Percentiles rank a stretch among this genome's conserved stretches.
Conservation (phyloP, 768 basidiomycete species). For the Rickenella mellea region DNA sequence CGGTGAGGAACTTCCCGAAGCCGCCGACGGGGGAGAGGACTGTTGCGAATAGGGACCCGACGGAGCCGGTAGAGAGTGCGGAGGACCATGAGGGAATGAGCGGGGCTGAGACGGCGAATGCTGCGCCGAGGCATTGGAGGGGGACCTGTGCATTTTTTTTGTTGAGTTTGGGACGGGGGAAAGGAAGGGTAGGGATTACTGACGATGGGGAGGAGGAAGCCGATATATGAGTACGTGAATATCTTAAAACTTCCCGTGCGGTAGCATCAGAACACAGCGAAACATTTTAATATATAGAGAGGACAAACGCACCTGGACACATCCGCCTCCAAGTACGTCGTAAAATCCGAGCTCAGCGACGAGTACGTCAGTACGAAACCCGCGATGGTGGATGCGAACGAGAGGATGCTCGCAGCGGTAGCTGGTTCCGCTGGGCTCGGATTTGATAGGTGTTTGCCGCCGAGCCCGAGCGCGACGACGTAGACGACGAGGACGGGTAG, state of each 20-base stretch:
- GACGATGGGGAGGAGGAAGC: constrained; percentile 53
- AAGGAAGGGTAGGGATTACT: constrained; percentile 25
- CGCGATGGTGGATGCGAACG: constrained; percentile 60
- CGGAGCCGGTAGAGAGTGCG: constrained; percentile 42
- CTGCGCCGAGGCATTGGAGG: constrained; percentile 56
- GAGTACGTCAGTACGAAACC: constrained; percentile 65
- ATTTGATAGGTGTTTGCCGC: constrained; percentile 56
- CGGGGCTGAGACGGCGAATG: constrained; percentile 48
- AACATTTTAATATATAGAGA: background rate
- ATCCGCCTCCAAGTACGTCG: constrained; percentile 52
- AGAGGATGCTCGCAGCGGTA: constrained; percentile 43
- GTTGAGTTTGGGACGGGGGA: constrained; percentile 4
- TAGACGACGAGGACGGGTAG: constrained; percentile 70
- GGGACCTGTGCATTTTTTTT: constrained; percentile 16
- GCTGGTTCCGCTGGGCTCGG: constrained; percentile 42
- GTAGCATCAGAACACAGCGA: constrained; percentile 6
- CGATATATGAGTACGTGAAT: constrained; percentile 56
- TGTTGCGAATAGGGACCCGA: constrained; percentile 57
- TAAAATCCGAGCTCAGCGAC: constrained; percentile 61
- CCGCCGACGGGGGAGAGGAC: constrained; percentile 51
- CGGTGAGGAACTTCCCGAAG: constrained; percentile 65
- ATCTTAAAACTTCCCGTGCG: constrained; percentile 37
- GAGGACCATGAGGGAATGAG: constrained; percentile 44
- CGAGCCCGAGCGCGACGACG: constrained; percentile 61
- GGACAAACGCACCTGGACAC: constrained; percentile 41